These are phyloP conservation scores for Chlamydomonas eustigma DNA, from an alignment of 139 green algal species.

Conservation along the genomic window DNA sequence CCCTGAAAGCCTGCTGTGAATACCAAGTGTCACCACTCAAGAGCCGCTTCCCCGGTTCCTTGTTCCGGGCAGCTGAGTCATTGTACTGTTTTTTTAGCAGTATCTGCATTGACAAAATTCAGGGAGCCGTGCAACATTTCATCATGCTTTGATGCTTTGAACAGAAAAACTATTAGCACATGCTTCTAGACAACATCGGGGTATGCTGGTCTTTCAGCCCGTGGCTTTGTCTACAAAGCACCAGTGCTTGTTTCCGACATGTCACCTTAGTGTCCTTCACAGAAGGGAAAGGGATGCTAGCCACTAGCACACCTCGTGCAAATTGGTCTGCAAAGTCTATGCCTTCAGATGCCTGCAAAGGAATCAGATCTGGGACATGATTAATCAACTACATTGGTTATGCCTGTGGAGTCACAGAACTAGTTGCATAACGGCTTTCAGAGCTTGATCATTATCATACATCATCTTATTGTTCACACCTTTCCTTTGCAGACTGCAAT, in stretches of 20 bases:
- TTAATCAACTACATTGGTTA: too few relatives aligned
- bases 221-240: background rate
- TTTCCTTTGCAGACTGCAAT: slow-evolving; percentile 94
- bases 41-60: slow-evolving; percentile 1
- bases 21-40: slow-evolving; percentile 30
- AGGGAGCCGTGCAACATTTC: too few relatives aligned
- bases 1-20: slow-evolving; percentile 89
- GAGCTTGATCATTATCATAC: too few relatives aligned
- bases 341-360: slow-evolving; percentile 88
- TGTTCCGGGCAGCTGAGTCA: slow-evolving; percentile 24
- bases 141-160: too few relatives aligned
- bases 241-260: background rate
- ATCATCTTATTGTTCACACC: too few relatives aligned
- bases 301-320: slow-evolving; percentile 83
- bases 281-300: slow-evolving; percentile 91
- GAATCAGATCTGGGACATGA: too few relatives aligned
- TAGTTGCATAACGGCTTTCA: too few relatives aligned
- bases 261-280: slow-evolving; percentile 68
- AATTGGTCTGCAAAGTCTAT: slow-evolving; percentile 92
- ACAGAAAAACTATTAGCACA: too few relatives aligned
- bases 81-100: slow-evolving; percentile 82
- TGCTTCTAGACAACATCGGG: background rate
- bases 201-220: background rate
- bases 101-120: too few relatives aligned
- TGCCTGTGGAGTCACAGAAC: too few relatives aligned